Percentiles rank a stretch among this genome's conserved stretches.
phyloP scores from a whole-genome alignment of 345 rosid genomes.

The Passiflora organensis region DNA sequence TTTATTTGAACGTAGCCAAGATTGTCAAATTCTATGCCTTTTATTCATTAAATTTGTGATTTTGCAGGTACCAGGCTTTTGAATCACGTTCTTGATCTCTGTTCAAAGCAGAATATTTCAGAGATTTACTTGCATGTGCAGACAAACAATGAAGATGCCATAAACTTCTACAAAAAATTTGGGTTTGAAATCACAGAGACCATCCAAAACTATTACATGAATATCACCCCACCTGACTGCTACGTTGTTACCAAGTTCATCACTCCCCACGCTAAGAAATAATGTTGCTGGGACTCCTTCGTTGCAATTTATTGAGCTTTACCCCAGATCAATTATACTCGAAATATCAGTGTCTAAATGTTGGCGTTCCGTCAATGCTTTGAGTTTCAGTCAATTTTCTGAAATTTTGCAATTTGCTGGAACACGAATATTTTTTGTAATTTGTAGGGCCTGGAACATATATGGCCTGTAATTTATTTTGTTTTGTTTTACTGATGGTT shows the following conservation, averaged over 20 bases:
- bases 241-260: conserved; percentile 62
- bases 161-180: conserved; percentile 88
- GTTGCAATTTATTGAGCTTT: conserved; percentile 8
- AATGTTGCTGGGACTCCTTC: conserved; percentile 10
- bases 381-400: too few relatives aligned
- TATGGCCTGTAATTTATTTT: background rate
- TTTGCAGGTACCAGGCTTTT: conserved; percentile 74
- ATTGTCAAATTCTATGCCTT: background rate
- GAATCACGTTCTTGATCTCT: conserved; percentile 82
- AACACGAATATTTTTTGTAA: background rate
- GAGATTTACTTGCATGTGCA: conserved; percentile 97
- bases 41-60: conserved; percentile 7
- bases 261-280: conserved; percentile 51
- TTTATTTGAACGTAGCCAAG: background rate
- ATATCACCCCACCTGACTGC: conserved; percentile 85
- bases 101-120: conserved; percentile 58
- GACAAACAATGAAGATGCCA: conserved; percentile 95
- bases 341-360: conserved; percentile 13
- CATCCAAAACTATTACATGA: conserved; percentile 74
- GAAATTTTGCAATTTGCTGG: conserved; percentile 4
- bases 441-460: background rate
- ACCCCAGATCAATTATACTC: conserved; percentile 7
- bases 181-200: conserved; percentile 83
- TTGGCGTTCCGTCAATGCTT: conserved; percentile 10
- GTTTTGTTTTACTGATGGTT: background rate